Base-by-base conservation (phyloP, 139 green algal species). In the Chlorella vulgaris region DNA sequence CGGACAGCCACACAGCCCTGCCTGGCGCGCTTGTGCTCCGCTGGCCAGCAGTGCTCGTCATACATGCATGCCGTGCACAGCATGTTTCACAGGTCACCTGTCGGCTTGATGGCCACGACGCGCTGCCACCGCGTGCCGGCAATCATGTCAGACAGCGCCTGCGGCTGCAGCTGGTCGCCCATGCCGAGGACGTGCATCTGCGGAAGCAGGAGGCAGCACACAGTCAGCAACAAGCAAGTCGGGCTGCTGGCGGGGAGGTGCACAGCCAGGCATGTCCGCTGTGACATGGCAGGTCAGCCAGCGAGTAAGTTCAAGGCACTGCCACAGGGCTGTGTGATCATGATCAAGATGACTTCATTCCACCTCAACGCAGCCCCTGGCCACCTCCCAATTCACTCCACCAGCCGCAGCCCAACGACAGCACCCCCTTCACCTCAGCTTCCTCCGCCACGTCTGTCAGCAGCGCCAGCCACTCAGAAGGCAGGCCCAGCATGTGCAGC, bases 91-190 rank as follows among this genome's bases (percentile, higher is more conserved):
- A n/a, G n/a, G n/a, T n/a, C n/a, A 88, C 89, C 91, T 80, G 91
- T 95, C 33, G 90, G 84, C 47, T 88, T 75, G 55, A 95, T 84
- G 21, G 86, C 91, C 4, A 95, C 83, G 4, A 92, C 83, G 1
- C 81, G 84, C 28, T 63, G 43, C 86, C 89, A 93, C 1, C 7
- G 51, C 1, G 42, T 38, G 39, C 69, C 66, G 2, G n/a, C 33
- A 13, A 86, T 82, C 35, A 78, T 61, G 40, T 85, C 69, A n/a
- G 80, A 31, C 43, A 93, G 77, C 19, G 81, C 80, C 65, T 87
- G 80, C 1, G 81, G 80, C 67, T 74, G 69, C 80, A 91, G 66
- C 28, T 81, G 84, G 80, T 83, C 75, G 29, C 87, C 86, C 62
- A 86, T 88, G 63, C 86, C 83, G n/a, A 85, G 73, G 21, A 94